Evolutionary conservation across 1,139 yeast genomes (phyloP), one percentile per base, ranked within the genome.

Genomic region (Pichia sp.): DNA sequence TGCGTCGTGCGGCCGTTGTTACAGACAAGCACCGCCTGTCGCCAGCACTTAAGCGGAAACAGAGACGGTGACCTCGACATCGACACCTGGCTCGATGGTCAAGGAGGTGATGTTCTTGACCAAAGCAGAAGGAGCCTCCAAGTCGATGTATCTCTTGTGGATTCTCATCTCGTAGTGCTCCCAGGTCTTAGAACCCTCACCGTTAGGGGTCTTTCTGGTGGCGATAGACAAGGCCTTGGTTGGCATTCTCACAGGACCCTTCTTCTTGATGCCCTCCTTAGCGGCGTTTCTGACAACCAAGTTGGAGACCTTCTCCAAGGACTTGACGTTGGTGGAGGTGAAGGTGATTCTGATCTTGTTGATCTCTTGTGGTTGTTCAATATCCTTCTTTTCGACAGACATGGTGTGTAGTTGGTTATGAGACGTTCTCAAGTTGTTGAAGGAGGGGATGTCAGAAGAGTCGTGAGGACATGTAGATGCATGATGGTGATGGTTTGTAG

Each of bases 161-260:
- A 95, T 90, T 86, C 98, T 90, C 96, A 95, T 88, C 83, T 95
- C 99, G 78, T 85, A 95, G 70, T 95, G 80, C 76, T 95, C 99
- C 97, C 97, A 95, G 71, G 99, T 95, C 91, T 95, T 93, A 70
- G 99, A 93, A 91, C 99, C 99, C 83, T 95, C 98, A 91, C 99
- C 99, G 78, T 95, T 95, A 72, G 99, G 99, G 74, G 99, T 86
- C 90, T 95, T 95, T 88, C 99, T 91, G 87, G 99, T 93, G 81
- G 96, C 84, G 81, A 95, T 84, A 80, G 87, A 90, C 74, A 95
- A 87, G 69, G 87, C 95, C 87, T 91, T 95, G 79, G 99, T 95
- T 81, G 99, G 99, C 82, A 95, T 80, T 87, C 99, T 89, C 73
- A 95, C 96, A 68, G 99, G 99, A 72, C 99, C 99, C 83, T 89